These are phyloP conservation scores for Trifolium pratense DNA, from an alignment of 306 rosid species.

Conservation along the genomic window DNA sequence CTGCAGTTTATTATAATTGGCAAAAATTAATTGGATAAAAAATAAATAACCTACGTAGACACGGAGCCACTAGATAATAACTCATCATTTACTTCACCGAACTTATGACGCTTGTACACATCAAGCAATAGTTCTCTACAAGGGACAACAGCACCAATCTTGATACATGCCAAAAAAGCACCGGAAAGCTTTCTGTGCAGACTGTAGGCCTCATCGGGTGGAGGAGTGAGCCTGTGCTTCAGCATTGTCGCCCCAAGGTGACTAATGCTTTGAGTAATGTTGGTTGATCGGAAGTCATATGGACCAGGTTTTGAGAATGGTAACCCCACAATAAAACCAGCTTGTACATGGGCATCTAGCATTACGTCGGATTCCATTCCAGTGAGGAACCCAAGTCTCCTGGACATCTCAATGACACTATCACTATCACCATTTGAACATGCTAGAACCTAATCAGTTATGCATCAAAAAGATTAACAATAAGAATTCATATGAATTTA, in stretches of 20 bases:
- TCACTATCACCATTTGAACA: slow-evolving; percentile 77
- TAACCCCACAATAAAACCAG: slow-evolving; percentile 91
- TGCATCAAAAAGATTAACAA: slow-evolving; percentile 24
- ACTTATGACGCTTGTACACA: slow-evolving; percentile 61
- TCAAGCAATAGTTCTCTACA: slow-evolving; percentile 80
- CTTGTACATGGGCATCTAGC: slow-evolving; percentile 95
- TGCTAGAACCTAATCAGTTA: slow-evolving; percentile 72
- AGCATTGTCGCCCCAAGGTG: slow-evolving; percentile 94
- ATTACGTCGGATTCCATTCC: slow-evolving; percentile 88
- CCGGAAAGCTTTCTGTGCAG: slow-evolving; percentile 95
- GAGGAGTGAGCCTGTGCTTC: slow-evolving; percentile 92
- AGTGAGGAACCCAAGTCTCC: slow-evolving; percentile 85
- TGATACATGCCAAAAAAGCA: slow-evolving; percentile 91
- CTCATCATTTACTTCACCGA: slow-evolving; percentile 57
- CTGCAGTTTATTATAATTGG: slow-evolving; percentile 31
- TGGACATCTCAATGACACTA: slow-evolving; percentile 84
- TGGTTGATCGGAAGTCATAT: slow-evolving; percentile 68
- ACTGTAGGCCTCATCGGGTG: slow-evolving; percentile 94
- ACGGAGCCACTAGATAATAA: slow-evolving; percentile 46
- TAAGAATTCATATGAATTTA: slow-evolving; percentile 18
- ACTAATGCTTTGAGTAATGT: slow-evolving; percentile 73
- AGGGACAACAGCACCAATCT: slow-evolving; percentile 87
- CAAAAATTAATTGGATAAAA: slow-evolving; percentile 33
- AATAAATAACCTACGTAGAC: slow-evolving; percentile 40
- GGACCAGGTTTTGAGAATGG: slow-evolving; percentile 78